A percentile compares a stretch with the other conserved stretches of the same genome.
Conservation (phyloP, 805 yeast species). For the Blastobotrys terrestris region DNA sequence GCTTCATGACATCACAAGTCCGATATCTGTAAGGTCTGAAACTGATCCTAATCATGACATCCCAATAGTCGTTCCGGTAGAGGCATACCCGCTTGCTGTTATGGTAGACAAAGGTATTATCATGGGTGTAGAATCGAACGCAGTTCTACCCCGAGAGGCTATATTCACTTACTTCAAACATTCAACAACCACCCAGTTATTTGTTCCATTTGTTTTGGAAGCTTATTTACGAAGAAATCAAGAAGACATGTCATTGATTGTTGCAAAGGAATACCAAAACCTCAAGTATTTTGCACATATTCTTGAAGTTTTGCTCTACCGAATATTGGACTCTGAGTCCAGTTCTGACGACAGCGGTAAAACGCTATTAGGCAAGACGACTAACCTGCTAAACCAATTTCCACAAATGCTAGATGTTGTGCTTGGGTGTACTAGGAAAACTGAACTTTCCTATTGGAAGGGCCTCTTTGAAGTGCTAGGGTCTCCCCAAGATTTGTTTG, state of each 20-base stretch:
- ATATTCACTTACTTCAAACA: conserved; percentile 29
- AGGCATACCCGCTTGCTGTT: conserved; percentile 46
- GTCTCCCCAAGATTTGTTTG: conserved; percentile 32
- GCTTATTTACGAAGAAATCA: conserved; percentile 21
- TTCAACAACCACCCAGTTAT: conserved; percentile 28
- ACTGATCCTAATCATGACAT: neutral
- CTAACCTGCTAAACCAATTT: conserved; percentile 29
- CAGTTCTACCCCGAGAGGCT: conserved; percentile 30
- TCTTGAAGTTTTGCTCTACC: conserved; percentile 36
- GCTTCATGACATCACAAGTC: conserved; percentile 12
- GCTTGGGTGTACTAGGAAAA: conserved; percentile 49
- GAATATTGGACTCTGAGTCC: conserved; percentile 27
- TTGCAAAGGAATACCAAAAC: conserved; percentile 27
- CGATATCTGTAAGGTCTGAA: neutral
- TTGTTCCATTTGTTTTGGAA: conserved; percentile 29
- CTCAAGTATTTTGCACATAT: conserved; percentile 37
- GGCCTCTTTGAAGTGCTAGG: conserved; percentile 33
- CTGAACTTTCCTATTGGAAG: conserved; percentile 52
- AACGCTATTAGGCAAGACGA: conserved; percentile 18
- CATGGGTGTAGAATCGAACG: conserved; percentile 45
- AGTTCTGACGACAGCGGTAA: neutral
- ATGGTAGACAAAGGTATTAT: conserved; percentile 43
- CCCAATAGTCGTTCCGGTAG: conserved; percentile 30
- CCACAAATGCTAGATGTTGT: conserved; percentile 34
- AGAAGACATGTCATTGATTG: conserved; percentile 17